These are phyloP conservation scores for Zoysia pacifica DNA, from an alignment of 176 grass and related monocot genomes.

Conservation along the genomic window DNA sequence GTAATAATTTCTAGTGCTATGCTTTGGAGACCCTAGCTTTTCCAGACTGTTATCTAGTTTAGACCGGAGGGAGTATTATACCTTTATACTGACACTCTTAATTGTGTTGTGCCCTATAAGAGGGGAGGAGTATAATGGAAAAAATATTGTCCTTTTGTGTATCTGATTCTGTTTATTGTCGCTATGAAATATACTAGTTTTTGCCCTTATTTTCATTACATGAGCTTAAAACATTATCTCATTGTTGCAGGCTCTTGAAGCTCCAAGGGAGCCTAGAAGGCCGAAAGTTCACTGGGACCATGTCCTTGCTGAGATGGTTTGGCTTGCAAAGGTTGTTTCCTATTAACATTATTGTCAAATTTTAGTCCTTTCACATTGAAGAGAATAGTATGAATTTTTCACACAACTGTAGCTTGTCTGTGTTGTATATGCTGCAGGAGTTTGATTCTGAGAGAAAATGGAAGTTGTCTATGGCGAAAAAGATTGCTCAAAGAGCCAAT, in stretches of 20 bases:
- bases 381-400: too few species aligned
- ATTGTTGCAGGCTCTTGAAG: slow-evolving; percentile 75
- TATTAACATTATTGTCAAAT: slow-evolving; percentile 24
- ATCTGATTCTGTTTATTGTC: slow-evolving; percentile 20
- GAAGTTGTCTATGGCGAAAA: slow-evolving; percentile 94
- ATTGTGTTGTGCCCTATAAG: slow-evolving; percentile 3
- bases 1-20: not conserved
- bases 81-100: slow-evolving; percentile 24
- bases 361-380: not conserved
- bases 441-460: slow-evolving; percentile 99
- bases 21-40: not conserved
- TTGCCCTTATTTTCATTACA: slow-evolving; percentile 2
- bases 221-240: slow-evolving; percentile 6
- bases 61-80: not conserved
- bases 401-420: not conserved
- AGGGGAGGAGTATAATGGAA: slow-evolving; percentile 7
- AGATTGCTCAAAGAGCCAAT: slow-evolving; percentile 79
- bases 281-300: slow-evolving; percentile 97
- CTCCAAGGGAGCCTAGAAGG: slow-evolving; percentile 77
- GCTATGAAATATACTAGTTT: not conserved
- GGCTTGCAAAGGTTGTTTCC: slow-evolving; percentile 80
- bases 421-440: slow-evolving; percentile 56
- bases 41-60: not conserved
- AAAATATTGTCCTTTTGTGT: slow-evolving; percentile 8
- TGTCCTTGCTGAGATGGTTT: slow-evolving; percentile 92